phyloP scores from a whole-genome alignment of 1,284 basidiomycete species.

The Tremellales sp. region DNA sequence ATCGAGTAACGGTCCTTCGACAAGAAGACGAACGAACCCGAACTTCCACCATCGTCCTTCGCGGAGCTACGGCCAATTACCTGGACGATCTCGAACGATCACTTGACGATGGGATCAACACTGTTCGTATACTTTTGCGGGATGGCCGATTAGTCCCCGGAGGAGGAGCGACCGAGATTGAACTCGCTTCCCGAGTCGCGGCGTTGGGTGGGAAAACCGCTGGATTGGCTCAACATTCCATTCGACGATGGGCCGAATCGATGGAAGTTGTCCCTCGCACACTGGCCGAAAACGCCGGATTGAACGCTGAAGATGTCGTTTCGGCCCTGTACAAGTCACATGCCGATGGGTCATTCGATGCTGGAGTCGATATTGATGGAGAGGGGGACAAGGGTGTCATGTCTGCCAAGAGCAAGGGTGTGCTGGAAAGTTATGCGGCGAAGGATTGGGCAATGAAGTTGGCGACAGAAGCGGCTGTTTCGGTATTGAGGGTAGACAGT shows the following conservation, averaged over 20 bases:
- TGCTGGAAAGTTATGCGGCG: conserved; percentile 45
- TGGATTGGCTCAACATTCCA: conserved; percentile 90
- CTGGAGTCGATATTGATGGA: conserved; percentile 87
- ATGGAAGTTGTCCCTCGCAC: conserved; percentile 91
- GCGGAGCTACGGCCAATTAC: conserved; percentile 93
- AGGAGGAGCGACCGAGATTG: conserved; percentile 90
- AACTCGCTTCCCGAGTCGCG: conserved; percentile 78
- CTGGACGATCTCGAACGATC: conserved; percentile 95
- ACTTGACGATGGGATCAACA: conserved; percentile 95
- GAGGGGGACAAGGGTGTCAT: conserved; percentile 29
- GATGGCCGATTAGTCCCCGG: conserved; percentile 89
- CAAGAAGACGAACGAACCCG: conserved; percentile 72
- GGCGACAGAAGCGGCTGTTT: conserved; percentile 83
- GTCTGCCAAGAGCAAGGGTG: conserved; percentile 17
- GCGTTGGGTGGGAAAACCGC: conserved; percentile 82
- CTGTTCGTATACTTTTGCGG: conserved; percentile 88
- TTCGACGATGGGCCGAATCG: conserved; percentile 83
- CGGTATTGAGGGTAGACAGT: conserved; percentile 90
- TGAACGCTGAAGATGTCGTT: conserved; percentile 89
- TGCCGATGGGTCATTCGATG: conserved; percentile 54
- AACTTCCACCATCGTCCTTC: conserved; percentile 89
- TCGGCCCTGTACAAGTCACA: conserved; percentile 87
- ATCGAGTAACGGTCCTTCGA: conserved; percentile 92
- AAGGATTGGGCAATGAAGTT: conserved; percentile 51
- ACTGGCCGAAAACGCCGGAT: conserved; percentile 92